Evolutionary conservation across 2,329 filamentous ascomycete species (phyloP).

Genomic region (Penicillium glabrum): DNA sequence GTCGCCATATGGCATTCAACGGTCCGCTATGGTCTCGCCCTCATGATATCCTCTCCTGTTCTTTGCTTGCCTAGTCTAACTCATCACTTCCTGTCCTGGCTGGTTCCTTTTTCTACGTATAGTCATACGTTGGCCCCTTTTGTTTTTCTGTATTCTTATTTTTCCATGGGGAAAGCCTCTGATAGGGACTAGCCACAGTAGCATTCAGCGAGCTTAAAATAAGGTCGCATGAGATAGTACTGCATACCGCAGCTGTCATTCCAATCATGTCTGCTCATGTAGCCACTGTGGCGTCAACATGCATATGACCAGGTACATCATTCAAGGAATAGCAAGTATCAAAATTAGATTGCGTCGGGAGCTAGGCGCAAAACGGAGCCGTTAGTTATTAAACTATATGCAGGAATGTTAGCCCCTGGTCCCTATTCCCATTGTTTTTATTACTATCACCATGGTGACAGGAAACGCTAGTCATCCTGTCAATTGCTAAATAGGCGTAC

Average conservation of each 20-base stretch:
- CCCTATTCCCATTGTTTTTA: not conserved
- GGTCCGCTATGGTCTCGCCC: slow-evolving; percentile 16
- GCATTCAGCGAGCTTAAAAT: not conserved
- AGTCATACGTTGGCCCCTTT: not conserved
- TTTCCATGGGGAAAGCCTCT: not conserved
- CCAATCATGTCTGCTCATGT: not conserved
- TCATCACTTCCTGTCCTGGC: not conserved
- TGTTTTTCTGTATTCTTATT: not conserved
- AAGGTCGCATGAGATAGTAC: not conserved
- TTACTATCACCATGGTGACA: not conserved
- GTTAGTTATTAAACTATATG: not conserved
- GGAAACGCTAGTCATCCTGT: not conserved
- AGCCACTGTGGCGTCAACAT: not conserved
- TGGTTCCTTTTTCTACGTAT: not conserved
- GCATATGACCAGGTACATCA: not conserved
- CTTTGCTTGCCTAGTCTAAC: not conserved
- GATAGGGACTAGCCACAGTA: not conserved
- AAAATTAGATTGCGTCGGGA: not conserved
- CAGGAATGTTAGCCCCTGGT: not conserved
- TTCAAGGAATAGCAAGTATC: not conserved
- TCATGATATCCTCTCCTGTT: not conserved
- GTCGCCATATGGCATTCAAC: slow-evolving; percentile 15
- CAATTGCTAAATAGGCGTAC: not conserved
- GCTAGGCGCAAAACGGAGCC: not conserved
- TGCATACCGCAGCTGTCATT: not conserved